Percentiles rank a stretch among this genome's conserved stretches.
Conservation (phyloP, 2,329 filamentous ascomycete genomes). For the Trichoderma harzianum region DNA sequence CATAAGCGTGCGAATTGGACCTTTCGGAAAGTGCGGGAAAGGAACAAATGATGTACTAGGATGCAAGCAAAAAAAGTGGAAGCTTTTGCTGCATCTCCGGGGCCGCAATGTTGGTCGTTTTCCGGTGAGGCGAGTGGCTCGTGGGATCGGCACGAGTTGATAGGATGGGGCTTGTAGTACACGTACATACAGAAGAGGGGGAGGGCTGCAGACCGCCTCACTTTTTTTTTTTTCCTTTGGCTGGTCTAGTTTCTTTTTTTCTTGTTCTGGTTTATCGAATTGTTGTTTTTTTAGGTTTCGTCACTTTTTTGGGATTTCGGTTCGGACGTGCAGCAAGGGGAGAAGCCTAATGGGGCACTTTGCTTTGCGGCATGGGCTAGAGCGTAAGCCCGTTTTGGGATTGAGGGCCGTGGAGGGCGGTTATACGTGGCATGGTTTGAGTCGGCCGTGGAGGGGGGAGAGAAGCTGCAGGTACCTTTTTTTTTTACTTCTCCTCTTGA, state of each 20-base stretch:
- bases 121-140: neutral
- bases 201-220: conserved; percentile 1
- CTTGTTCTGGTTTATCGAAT: neutral
- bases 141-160: neutral
- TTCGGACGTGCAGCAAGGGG: neutral
- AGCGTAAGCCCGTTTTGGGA: neutral
- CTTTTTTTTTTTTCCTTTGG: neutral
- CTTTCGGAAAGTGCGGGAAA: neutral
- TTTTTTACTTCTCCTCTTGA: neutral
- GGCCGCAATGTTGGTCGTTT: neutral
- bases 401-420: neutral
- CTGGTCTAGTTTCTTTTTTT: neutral
- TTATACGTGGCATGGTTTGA: conserved; percentile 13
- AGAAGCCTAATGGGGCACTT: neutral
- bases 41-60: neutral
- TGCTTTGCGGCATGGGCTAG: neutral
- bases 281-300: neutral
- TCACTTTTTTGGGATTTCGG: neutral
- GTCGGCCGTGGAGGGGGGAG: neutral
- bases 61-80: neutral
- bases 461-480: conserved; percentile 11
- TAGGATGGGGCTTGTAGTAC: neutral
- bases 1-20: neutral
- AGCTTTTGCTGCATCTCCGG: neutral
- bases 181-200: neutral